Evolutionary conservation across 176 grass and related monocot genomes (phyloP), one percentile per base, ranked within the genome.

Genomic region (Poa annua): DNA sequence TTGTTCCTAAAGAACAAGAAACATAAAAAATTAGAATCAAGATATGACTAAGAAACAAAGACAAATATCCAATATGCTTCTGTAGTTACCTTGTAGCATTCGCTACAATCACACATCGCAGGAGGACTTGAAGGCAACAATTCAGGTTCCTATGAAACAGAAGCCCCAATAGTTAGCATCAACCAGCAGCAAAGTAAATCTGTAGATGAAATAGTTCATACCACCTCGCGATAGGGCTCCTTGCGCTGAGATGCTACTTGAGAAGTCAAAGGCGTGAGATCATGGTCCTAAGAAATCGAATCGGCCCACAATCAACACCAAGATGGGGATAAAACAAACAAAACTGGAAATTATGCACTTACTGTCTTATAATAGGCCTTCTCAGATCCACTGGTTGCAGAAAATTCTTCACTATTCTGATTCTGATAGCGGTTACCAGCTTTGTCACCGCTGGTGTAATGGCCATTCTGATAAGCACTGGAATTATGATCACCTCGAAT

Each of bases 331-430:
- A 66, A 79, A 88, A 38, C 66, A 25, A 26, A 48, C 12, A 0
- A 63, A 57, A 57, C 7, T 25, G 14, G 51, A 79, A 49, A 36
- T 15, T 15, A 17, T 54, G 79, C 4, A 9, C 86, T 86, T 83
- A 92, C 90, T 52, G 67, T 78, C 74, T 88, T 79, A 48, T 85
- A 88, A 74, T 86, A 88, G 49, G 42, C 52, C 51, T 80, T 82
- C 52, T 87, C 76, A 80, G 70, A 87, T 49, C 81, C 85, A 38
- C 79, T 80, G 21, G 63, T 61, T 76, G 85, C 44, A 71, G 85
- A 78, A 71, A 80, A 81, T 42, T 87, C 85, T 44, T 87, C 80
- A 9, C 60, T 80, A 53, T 86, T 78, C 32, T 71, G 26, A 11
- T 47, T 48, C 29, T 80, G 74, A 73, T 62, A 86, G 22, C 38